Evolutionary conservation across 2,329 filamentous ascomycete species (phyloP).

Genomic region (Metarhizium robertsii): DNA sequence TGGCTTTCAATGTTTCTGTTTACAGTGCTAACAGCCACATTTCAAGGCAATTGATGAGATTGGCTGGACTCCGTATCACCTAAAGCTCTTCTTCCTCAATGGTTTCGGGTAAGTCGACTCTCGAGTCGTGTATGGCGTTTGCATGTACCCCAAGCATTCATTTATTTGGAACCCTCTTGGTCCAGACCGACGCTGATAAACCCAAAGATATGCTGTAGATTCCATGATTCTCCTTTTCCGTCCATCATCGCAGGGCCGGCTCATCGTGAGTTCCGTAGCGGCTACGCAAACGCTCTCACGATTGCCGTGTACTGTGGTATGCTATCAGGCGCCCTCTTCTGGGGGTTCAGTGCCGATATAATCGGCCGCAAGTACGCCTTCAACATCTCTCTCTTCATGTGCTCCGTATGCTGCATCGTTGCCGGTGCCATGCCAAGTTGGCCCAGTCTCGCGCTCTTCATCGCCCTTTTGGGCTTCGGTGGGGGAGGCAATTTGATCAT

Average conservation of each 20-base stretch:
- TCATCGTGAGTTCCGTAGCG: conserved; percentile 47
- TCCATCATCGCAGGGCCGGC: conserved; percentile 51
- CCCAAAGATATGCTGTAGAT: conserved; percentile 35
- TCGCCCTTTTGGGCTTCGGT: conserved; percentile 54
- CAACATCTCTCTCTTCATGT: conserved; percentile 56
- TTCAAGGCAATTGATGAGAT: conserved; percentile 45
- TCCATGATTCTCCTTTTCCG: conserved; percentile 41
- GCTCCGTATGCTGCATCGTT: conserved; percentile 45
- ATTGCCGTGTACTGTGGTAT: conserved; percentile 51
- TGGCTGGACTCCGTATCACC: conserved; percentile 49
- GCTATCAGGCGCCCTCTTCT: conserved; percentile 52
- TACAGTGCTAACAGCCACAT: not conserved
- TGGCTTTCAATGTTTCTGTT: not conserved
- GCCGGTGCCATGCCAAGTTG: conserved; percentile 61
- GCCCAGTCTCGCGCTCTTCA: conserved; percentile 54
- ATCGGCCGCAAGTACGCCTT: conserved; percentile 61
- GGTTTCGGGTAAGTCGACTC: conserved; percentile 38
- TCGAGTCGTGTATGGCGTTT: not conserved
- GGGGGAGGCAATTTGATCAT: conserved; percentile 41
- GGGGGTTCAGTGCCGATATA: conserved; percentile 58
- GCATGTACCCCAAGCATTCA: not conserved
- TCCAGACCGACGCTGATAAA: not conserved
- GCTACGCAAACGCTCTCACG: conserved; percentile 48
- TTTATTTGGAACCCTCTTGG: not conserved
- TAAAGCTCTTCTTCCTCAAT: conserved; percentile 52